Evolutionary conservation across 306 rosid species (phyloP).

Genomic region (Leucaena leucocephala): DNA sequence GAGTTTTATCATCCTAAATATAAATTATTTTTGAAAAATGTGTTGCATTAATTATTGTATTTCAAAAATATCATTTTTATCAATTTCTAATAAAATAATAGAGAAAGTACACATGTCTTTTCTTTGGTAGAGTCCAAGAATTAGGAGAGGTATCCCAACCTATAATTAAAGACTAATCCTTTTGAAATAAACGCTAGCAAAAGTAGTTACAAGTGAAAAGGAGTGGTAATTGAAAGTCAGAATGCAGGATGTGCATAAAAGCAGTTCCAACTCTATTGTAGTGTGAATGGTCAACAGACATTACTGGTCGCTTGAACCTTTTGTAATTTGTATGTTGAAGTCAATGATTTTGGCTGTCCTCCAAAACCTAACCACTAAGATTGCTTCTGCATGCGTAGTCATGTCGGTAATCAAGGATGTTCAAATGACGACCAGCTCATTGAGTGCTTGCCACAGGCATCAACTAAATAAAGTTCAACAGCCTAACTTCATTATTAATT

Average conservation of each 20-base stretch:
- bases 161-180: no score
- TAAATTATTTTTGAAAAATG: no score
- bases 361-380: neutral
- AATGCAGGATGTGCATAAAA: neutral
- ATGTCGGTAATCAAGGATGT: conserved; percentile 4
- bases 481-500: neutral
- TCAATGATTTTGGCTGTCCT: neutral
- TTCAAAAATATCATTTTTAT: no score
- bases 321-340: neutral
- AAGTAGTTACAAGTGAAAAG: neutral
- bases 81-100: no score
- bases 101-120: no score
- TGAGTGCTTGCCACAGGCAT: neutral
- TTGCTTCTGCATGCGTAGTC: neutral
- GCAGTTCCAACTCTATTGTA: neutral
- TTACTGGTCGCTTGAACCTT: no score
- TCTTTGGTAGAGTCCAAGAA: no score
- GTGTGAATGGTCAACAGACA: neutral
- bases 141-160: no score
- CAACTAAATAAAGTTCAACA: neutral
- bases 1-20: no score
- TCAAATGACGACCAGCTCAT: neutral
- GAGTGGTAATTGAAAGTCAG: neutral
- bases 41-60: no score
- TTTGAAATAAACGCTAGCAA: no score